These are phyloP conservation scores for Globisporangium recalcitrans DNA, from an alignment of 352 stramenopile species.

Conservation along the genomic window DNA sequence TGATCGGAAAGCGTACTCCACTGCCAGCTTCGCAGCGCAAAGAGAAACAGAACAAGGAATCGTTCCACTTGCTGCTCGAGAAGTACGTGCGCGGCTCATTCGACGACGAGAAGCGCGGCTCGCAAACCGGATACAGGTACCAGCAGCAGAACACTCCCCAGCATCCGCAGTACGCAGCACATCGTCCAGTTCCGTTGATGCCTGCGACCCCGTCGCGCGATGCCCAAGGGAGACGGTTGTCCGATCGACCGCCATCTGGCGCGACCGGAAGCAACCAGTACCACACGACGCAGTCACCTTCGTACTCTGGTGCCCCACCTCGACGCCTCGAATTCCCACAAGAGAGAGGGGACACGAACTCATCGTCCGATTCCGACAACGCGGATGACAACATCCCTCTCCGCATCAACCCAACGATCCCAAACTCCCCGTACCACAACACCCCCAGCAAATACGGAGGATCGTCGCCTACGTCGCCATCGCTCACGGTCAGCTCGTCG, in stretches of 20 bases:
- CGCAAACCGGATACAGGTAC: conserved; percentile 6
- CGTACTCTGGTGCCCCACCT: neutral
- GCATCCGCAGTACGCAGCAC: conserved; percentile 1
- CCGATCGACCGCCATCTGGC: conserved; percentile 8
- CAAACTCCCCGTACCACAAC: conserved; percentile 14
- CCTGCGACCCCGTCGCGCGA: conserved; percentile 8
- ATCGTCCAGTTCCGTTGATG: conserved; percentile 7
- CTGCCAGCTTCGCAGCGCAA: conserved; percentile 38
- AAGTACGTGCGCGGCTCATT: conserved; percentile 66
- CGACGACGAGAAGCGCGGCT: conserved; percentile 22
- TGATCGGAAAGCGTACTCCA: conserved; percentile 61
- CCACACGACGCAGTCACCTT: conserved; percentile 7
- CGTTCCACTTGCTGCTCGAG: conserved; percentile 61
- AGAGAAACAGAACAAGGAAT: conserved; percentile 54
- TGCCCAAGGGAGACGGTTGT: neutral
- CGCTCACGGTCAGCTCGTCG: conserved; percentile 19
- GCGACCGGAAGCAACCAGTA: conserved; percentile 3
- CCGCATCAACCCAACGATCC: conserved; percentile 16
- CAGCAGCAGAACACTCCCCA: conserved; percentile 12
- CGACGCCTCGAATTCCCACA: conserved; percentile 19
- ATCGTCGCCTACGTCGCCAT: conserved; percentile 17
- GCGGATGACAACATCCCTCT: conserved; percentile 24
- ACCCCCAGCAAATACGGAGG: conserved; percentile 2
- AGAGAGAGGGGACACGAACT: conserved; percentile 12
- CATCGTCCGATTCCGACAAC: conserved; percentile 56